Percentiles rank a stretch among this genome's conserved stretches.
Evolutionary conservation across 2,329 filamentous ascomycete genomes (phyloP).

Genomic region (Phoma sp.): DNA sequence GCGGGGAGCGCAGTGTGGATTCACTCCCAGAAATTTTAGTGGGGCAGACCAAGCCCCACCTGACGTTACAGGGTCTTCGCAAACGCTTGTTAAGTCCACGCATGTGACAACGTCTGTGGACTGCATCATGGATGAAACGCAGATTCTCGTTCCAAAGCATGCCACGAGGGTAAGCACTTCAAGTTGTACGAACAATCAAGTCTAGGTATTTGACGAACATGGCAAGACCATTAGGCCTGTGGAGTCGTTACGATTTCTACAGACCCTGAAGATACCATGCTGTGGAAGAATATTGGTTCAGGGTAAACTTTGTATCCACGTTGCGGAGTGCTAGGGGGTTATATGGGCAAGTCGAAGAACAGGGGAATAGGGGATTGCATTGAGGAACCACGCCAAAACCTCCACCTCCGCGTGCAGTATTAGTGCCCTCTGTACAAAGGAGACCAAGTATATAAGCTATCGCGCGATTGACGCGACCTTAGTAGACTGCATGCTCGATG

Average conservation of each 20-base stretch:
- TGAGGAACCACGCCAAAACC: constrained; percentile 39
- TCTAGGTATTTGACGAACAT: neutral
- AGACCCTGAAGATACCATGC: too few relatives aligned
- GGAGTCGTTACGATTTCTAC: neutral
- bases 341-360: constrained; percentile 42
- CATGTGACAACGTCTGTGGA: too few relatives aligned
- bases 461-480: constrained; percentile 28
- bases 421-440: constrained; percentile 32
- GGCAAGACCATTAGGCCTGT: neutral
- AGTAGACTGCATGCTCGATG: constrained; percentile 32
- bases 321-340: constrained; percentile 28
- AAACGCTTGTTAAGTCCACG: too few relatives aligned
- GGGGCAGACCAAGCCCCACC: constrained; percentile 7
- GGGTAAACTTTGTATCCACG: too few relatives aligned
- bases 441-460: constrained; percentile 28
- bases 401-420: constrained; percentile 32
- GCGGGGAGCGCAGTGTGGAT: constrained; percentile 10
- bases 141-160: neutral
- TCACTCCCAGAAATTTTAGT: constrained; percentile 6
- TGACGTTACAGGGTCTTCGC: constrained; percentile 6
- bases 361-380: constrained; percentile 44
- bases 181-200: neutral
- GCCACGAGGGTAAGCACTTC: neutral
- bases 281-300: neutral
- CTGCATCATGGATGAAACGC: too few relatives aligned